Percentiles rank a stretch among this genome's conserved stretches.
Evolutionary conservation across 2,329 filamentous ascomycete genomes (phyloP).

Genomic region (Mycocentrospora acerina): DNA sequence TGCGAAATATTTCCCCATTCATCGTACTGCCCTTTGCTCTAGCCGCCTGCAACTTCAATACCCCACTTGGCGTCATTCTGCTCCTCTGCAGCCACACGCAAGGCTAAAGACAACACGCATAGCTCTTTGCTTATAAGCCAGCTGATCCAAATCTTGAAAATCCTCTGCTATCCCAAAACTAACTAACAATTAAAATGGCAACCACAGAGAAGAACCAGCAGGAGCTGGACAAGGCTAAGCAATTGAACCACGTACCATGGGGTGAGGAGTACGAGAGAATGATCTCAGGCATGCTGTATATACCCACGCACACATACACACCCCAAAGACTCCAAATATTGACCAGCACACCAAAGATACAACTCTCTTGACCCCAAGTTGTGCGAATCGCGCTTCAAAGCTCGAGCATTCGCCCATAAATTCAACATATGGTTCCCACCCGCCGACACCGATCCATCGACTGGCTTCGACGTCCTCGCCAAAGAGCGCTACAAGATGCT

Average conservation of each 20-base stretch:
- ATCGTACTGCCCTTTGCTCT: too few relatives aligned
- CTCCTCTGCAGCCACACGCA: too few relatives aligned
- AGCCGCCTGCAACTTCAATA: conserved; percentile 1
- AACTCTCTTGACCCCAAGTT: conserved; percentile 53
- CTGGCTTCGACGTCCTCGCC: conserved; percentile 29
- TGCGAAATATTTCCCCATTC: conserved; percentile 24
- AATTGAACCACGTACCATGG: conserved; percentile 55
- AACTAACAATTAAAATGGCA: conserved; percentile 34
- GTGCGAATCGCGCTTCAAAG: conserved; percentile 53
- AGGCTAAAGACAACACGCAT: too few relatives aligned
- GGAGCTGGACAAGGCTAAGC: conserved; percentile 50
- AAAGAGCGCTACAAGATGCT: conserved; percentile 26
- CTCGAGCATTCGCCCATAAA: conserved; percentile 57
- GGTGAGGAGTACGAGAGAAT: conserved; percentile 65
- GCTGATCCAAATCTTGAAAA: too few relatives aligned
- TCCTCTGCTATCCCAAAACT: not conserved
- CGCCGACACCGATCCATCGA: conserved; percentile 11
- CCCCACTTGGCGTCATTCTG: conserved; percentile 18
- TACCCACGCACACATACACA: conserved; percentile 1
- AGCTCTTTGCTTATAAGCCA: too few relatives aligned
- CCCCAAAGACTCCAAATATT: too few relatives aligned
- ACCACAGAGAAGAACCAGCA: conserved; percentile 45
- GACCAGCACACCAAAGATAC: conserved; percentile 45
- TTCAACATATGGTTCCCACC: conserved; percentile 55
- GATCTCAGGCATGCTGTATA: conserved; percentile 64